Percentiles rank a stretch among this genome's conserved stretches.
Conservation (phyloP, 768 basidiomycete species). For the Psilocybe sp. region DNA sequence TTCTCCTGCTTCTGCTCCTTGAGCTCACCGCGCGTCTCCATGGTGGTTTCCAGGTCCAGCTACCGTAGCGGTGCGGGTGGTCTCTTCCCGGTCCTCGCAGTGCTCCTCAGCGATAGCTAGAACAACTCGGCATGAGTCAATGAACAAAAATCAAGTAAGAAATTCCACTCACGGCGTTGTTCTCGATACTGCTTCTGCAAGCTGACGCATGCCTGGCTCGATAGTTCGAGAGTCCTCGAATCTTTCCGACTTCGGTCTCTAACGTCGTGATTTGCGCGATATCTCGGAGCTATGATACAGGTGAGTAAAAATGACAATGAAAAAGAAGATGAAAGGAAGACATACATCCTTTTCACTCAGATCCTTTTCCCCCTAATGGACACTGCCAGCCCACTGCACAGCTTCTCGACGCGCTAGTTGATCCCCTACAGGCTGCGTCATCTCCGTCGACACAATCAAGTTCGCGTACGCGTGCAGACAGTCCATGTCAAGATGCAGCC, state of each 20-base stretch:
- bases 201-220: conserved; percentile 68
- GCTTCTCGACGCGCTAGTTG: conserved; percentile 74
- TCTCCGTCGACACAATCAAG: conserved; percentile 70
- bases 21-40: conserved; percentile 67
- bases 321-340: conserved; percentile 6
- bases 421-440: conserved; percentile 77
- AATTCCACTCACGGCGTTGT: conserved; percentile 62
- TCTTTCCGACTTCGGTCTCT: conserved; percentile 82
- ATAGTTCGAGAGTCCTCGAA: conserved; percentile 69
- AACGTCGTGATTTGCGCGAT: conserved; percentile 62
- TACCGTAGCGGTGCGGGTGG: conserved; percentile 73
- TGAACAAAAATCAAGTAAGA: neutral
- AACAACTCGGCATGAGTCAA: conserved; percentile 3
- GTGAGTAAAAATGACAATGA: neutral
- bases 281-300: conserved; percentile 51
- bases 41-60: conserved; percentile 64
- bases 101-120: conserved; percentile 77
- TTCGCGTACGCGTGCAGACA: conserved; percentile 50
- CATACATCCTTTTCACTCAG: conserved; percentile 80
- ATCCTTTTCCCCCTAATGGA: conserved; percentile 94
- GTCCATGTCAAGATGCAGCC: conserved; percentile 61
- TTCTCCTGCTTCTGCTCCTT: conserved; percentile 97
- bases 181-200: conserved; percentile 87
- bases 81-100: conserved; percentile 71
- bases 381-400: conserved; percentile 68